These are phyloP conservation scores for Mycena belliarum DNA, from an alignment of 768 basidiomycete species.

Conservation along the genomic window DNA sequence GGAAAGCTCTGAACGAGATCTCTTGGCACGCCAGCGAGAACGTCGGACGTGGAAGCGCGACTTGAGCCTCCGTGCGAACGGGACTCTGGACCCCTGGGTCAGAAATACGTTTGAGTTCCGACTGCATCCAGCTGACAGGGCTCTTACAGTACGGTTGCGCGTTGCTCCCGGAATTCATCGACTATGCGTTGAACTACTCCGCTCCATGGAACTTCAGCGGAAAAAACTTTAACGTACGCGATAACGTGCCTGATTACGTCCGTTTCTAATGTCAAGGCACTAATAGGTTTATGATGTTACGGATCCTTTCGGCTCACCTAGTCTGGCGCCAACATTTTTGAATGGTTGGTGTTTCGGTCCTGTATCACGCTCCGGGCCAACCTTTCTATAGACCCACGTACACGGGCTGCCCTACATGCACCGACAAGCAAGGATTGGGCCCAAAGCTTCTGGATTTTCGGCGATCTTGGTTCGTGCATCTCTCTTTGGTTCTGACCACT, in stretches of 20 bases:
- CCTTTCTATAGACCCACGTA: slow-evolving; percentile 44
- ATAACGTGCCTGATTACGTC: not conserved
- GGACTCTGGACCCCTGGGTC: slow-evolving; percentile 58
- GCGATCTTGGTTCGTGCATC: slow-evolving; percentile 27
- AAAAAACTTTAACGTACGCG: slow-evolving; percentile 34
- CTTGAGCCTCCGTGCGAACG: slow-evolving; percentile 49
- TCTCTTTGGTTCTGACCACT: not conserved
- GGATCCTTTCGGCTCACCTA: slow-evolving; percentile 45
- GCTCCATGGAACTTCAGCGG: slow-evolving; percentile 52
- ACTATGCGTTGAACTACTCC: slow-evolving; percentile 74
- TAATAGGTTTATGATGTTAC: slow-evolving; percentile 54
- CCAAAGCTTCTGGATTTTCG: slow-evolving; percentile 39
- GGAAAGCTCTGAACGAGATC: slow-evolving; percentile 26
- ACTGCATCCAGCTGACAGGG: not conserved
- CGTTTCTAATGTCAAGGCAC: slow-evolving; percentile 17
- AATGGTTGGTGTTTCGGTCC: slow-evolving; percentile 46
- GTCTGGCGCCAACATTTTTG: slow-evolving; percentile 57
- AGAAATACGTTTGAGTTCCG: not conserved
- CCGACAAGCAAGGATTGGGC: slow-evolving; percentile 58
- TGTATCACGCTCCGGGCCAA: not conserved
- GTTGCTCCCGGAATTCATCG: slow-evolving; percentile 62
- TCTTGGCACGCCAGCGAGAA: slow-evolving; percentile 27
- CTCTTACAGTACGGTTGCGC: slow-evolving; percentile 59
- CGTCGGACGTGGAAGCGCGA: slow-evolving; percentile 46
- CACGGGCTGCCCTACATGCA: slow-evolving; percentile 66